These are phyloP conservation scores for Chamaecrista fasciculata DNA, from an alignment of 306 rosid genomes.

Conservation along the genomic window DNA sequence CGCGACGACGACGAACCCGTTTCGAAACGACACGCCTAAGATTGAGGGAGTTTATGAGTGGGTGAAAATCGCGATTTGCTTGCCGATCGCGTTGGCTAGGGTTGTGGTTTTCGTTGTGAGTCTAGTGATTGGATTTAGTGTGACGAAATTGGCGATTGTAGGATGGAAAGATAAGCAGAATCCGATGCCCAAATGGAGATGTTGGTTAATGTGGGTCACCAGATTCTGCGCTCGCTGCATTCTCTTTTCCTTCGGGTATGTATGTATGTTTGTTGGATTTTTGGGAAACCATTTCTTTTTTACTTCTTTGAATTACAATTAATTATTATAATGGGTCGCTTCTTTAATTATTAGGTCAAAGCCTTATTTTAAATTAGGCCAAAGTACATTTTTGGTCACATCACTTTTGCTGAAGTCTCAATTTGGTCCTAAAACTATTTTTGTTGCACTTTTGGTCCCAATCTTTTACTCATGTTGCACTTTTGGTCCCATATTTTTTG, in stretches of 20 bases:
- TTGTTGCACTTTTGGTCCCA: no score
- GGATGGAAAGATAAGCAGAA: slow-evolving; percentile 81
- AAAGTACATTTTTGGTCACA: no score
- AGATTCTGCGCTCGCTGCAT: slow-evolving; percentile 71
- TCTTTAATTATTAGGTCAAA: no score
- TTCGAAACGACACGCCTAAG: slow-evolving; percentile 52
- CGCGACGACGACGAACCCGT: slow-evolving; percentile 63
- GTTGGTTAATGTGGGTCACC: slow-evolving; percentile 80
- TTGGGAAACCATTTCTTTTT: no score
- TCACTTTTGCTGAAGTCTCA: no score
- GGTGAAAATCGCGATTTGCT: slow-evolving; percentile 46
- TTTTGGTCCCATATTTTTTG: no score
- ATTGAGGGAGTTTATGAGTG: slow-evolving; percentile 74
- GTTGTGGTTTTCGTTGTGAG: slow-evolving; percentile 62
- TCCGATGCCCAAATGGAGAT: slow-evolving; percentile 89
- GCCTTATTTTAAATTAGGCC: no score
- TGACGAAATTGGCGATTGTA: slow-evolving; percentile 63
- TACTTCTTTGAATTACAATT: no score
- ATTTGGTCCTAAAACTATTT: no score
- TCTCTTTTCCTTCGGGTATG: slow-evolving; percentile 87
- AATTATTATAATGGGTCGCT: no score
- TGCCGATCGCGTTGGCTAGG: slow-evolving; percentile 58
- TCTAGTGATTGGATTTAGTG: slow-evolving; percentile 61
- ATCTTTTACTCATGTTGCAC: no score
- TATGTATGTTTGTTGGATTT: no score